These are phyloP conservation scores for Microbotryum scabiosae DNA, from an alignment of 1,284 basidiomycete species.

Conservation along the genomic window DNA sequence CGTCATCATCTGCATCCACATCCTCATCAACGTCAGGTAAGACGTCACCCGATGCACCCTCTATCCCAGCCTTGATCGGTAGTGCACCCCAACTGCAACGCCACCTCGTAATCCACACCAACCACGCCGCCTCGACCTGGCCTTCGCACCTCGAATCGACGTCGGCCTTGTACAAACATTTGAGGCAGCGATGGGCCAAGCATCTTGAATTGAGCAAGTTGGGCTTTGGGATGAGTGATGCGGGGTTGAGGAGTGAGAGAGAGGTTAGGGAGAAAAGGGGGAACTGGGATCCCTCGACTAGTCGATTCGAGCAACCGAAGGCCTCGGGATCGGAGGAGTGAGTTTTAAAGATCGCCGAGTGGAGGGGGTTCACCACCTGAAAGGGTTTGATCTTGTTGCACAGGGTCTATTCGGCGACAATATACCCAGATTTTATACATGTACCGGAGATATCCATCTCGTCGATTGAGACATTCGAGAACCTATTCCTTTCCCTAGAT, in stretches of 20 bases:
- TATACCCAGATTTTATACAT: conserved; percentile 26
- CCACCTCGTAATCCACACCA: conserved; percentile 21
- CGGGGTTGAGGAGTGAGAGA: neutral
- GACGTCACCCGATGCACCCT: too few species aligned
- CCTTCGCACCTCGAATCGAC: conserved; percentile 29
- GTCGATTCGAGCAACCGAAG: conserved; percentile 16
- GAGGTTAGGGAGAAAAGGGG: neutral
- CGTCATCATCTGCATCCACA: too few species aligned
- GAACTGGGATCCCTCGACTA: conserved; percentile 6
- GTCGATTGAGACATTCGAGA: conserved; percentile 9
- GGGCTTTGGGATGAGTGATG: conserved; percentile 14
- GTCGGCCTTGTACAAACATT: conserved; percentile 16
- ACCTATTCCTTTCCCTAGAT: neutral
- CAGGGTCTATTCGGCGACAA: conserved; percentile 14
- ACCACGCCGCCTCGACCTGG: conserved; percentile 6
- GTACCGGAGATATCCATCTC: conserved; percentile 11
- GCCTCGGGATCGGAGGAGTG: neutral
- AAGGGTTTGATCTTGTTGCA: too few species aligned
- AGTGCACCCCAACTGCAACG: conserved; percentile 8
- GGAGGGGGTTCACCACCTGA: too few species aligned
- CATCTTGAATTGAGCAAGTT: neutral
- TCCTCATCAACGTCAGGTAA: too few species aligned
- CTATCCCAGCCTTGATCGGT: neutral
- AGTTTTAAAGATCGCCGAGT: neutral
- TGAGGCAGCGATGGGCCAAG: conserved; percentile 12